These are phyloP conservation scores for Naganishia albida DNA, from an alignment of 1,284 basidiomycete genomes.

Conservation along the genomic window DNA sequence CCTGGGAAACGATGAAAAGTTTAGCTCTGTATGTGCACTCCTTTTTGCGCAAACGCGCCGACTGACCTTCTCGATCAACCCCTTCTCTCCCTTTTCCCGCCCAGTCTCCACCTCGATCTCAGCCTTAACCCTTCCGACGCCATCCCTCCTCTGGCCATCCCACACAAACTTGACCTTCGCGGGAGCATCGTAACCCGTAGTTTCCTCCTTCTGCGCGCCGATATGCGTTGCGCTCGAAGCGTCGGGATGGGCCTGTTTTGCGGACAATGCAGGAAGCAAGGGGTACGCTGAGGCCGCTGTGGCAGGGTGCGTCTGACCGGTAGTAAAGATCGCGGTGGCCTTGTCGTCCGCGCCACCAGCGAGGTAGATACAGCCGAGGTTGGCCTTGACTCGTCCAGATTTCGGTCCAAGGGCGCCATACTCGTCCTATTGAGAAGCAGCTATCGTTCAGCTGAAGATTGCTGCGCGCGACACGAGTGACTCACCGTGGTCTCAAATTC, in stretches of 20 bases:
- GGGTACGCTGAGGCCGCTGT: constrained; percentile 56
- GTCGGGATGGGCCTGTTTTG: constrained; percentile 32
- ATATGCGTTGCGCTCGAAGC: constrained; percentile 71
- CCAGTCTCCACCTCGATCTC: constrained; percentile 65
- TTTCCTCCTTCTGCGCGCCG: constrained; percentile 62
- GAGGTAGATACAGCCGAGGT: constrained; percentile 65
- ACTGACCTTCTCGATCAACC: constrained; percentile 78
- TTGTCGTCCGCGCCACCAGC: constrained; percentile 34
- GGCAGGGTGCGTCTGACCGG: constrained; percentile 68
- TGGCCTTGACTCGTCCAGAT: constrained; percentile 77
- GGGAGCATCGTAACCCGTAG: constrained; percentile 82
- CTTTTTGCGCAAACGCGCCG: neutral
- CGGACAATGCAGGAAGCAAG: constrained; percentile 62
- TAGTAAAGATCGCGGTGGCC: constrained; percentile 53
- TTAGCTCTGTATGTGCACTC: neutral
- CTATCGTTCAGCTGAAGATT: constrained; percentile 1
- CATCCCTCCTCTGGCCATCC: constrained; percentile 64
- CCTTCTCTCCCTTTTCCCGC: constrained; percentile 60
- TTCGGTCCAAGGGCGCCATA: constrained; percentile 73
- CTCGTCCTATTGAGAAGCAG: constrained; percentile 53
- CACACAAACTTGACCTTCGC: constrained; percentile 72
- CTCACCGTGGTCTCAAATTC: constrained; percentile 80
- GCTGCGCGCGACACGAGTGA: constrained; percentile 10
- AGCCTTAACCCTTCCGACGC: constrained; percentile 62
- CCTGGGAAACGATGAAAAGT: constrained; percentile 44